These are phyloP conservation scores for Litsea cubeba DNA, from an alignment of 164 flowering plant genomes.

Conservation along the genomic window DNA sequence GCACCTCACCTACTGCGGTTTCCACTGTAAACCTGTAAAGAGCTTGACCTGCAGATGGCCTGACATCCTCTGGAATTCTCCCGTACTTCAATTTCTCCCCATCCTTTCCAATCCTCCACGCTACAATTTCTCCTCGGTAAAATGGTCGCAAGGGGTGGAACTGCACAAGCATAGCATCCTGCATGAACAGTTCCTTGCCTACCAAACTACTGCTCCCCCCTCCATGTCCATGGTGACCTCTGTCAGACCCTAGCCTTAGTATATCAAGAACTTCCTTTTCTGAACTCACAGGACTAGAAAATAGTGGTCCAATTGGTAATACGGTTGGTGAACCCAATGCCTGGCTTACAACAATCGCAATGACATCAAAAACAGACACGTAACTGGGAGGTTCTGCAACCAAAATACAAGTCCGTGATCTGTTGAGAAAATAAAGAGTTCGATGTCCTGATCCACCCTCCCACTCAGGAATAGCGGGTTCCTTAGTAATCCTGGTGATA, in stretches of 20 bases:
- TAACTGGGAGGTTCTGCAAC: slow-evolving; percentile 84
- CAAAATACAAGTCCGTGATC: slow-evolving; percentile 34
- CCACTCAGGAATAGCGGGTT: slow-evolving; percentile 63
- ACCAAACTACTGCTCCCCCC: slow-evolving; percentile 32
- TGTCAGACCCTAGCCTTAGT: slow-evolving; percentile 55
- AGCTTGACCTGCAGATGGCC: slow-evolving; percentile 91
- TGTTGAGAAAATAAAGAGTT: slow-evolving; percentile 62
- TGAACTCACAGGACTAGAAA: slow-evolving; percentile 60
- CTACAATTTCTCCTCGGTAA: slow-evolving; percentile 88
- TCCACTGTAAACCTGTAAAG: slow-evolving; percentile 84
- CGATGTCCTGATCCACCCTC: slow-evolving; percentile 42
- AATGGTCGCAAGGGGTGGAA: slow-evolving; percentile 93
- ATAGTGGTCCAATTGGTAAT: slow-evolving; percentile 67
- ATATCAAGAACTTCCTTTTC: slow-evolving; percentile 48
- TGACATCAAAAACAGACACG: slow-evolving; percentile 63
- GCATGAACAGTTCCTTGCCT: slow-evolving; percentile 74
- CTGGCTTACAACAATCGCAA: slow-evolving; percentile 69
- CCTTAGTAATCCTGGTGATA: slow-evolving; percentile 53
- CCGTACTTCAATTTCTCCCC: slow-evolving; percentile 94
- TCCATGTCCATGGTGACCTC: slow-evolving; percentile 24
- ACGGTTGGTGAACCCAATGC: slow-evolving; percentile 55
- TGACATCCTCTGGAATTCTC: slow-evolving; percentile 78
- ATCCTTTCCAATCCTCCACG: slow-evolving; percentile 69
- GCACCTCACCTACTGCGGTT: slow-evolving; percentile 53
- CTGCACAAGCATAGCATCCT: slow-evolving; percentile 84